Evolutionary conservation across 495 filamentous ascomycete species (phyloP).

Genomic region (Neurospora africana): DNA sequence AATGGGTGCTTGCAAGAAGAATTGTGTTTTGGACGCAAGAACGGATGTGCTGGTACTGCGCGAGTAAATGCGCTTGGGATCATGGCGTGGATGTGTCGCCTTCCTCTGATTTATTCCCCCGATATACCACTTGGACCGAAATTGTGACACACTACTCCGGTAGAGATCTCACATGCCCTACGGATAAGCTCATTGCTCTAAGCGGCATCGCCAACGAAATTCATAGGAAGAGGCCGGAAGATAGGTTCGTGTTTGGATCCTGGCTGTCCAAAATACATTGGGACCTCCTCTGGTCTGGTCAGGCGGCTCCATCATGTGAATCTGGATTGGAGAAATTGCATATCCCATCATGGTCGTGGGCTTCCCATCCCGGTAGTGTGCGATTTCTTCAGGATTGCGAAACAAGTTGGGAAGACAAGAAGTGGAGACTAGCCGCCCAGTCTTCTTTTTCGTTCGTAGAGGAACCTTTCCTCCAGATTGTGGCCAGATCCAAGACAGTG

Average conservation of each 20-base stretch:
- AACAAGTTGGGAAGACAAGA: too few species aligned
- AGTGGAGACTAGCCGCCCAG: too few species aligned
- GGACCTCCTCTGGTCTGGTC: background rate
- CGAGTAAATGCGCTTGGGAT: rapidly evolving
- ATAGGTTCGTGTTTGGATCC: background rate
- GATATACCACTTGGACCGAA: background rate
- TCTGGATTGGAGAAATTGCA: background rate
- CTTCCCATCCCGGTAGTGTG: background rate
- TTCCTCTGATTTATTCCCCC: too few species aligned
- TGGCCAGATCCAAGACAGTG: background rate
- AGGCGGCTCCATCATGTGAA: background rate
- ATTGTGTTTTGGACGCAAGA: background rate
- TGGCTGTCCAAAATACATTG: background rate
- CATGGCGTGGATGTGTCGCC: background rate
- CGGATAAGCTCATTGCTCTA: background rate
- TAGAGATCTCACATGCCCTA: background rate
- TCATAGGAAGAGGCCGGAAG: background rate
- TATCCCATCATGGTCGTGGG: background rate
- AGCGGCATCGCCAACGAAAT: background rate
- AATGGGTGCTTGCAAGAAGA: background rate
- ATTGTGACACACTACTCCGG: background rate
- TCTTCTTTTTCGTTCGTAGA: background rate
- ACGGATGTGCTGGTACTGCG: background rate
- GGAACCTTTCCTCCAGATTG: background rate
- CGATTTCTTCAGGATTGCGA: background rate